These are phyloP conservation scores for Mycena vitilis DNA, from an alignment of 768 basidiomycete species.

Conservation along the genomic window DNA sequence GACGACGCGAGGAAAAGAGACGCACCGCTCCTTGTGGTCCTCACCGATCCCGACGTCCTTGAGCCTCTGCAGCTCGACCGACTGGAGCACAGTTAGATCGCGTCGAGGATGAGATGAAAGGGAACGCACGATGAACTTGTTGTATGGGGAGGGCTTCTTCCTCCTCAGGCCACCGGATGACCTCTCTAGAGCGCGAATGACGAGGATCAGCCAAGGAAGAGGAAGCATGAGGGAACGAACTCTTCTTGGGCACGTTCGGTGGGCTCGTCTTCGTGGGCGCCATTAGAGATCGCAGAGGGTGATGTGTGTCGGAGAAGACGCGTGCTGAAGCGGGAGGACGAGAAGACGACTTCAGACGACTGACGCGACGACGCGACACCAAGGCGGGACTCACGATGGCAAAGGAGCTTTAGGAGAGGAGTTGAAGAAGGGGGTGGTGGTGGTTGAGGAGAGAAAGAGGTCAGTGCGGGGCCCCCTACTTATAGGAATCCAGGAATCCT, in stretches of 20 bases:
- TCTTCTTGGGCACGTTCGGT: conserved; percentile 65
- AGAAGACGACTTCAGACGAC: conserved; percentile 28
- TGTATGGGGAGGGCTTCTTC: conserved; percentile 77
- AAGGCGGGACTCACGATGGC: conserved; percentile 4
- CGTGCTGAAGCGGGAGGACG: conserved; percentile 10
- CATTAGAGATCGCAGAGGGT: conserved; percentile 41
- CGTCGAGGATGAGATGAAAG: conserved; percentile 1
- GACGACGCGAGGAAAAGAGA: background rate
- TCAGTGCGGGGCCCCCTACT: conserved; percentile 42
- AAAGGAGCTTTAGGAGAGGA: conserved; percentile 22
- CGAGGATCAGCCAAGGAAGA: conserved; percentile 36
- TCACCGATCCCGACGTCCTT: background rate
- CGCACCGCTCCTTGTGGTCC: background rate
- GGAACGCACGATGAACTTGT: conserved; percentile 72
- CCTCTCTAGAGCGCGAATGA: conserved; percentile 52
- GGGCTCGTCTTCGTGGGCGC: conserved; percentile 51
- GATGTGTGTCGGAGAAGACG: conserved; percentile 37
- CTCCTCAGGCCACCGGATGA: conserved; percentile 62
- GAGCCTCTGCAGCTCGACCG: background rate
- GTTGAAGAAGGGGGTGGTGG: conserved; percentile 42
- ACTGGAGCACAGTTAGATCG: background rate
- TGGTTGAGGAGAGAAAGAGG: conserved; percentile 57
- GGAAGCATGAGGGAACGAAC: conserved; percentile 50
- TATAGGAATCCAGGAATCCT: conserved; percentile 20
- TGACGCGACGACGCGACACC: conserved; percentile 12